These are phyloP conservation scores for Decorospora gaudefroyi DNA, from an alignment of 2,329 filamentous ascomycete species.

Conservation along the genomic window DNA sequence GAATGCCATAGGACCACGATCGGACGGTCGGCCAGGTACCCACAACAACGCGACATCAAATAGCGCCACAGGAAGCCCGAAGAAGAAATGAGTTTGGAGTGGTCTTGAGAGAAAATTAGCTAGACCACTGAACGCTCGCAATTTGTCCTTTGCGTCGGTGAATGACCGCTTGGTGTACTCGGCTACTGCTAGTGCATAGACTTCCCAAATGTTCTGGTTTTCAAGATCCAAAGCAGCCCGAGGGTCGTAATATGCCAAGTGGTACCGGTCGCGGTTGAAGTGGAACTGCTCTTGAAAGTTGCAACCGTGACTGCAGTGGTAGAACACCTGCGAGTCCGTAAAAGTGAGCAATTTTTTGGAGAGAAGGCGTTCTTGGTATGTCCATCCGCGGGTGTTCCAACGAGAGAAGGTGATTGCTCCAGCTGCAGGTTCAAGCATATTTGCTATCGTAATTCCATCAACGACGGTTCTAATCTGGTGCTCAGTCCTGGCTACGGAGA, in stretches of 20 bases:
- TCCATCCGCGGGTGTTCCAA: neutral
- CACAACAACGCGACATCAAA: neutral
- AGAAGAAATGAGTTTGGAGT: neutral
- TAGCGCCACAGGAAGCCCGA: neutral
- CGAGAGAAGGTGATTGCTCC: neutral
- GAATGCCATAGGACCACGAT: neutral
- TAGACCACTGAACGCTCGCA: neutral
- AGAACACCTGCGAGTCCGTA: conserved; percentile 2
- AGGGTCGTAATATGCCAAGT: neutral
- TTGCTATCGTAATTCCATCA: neutral
- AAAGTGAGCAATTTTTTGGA: conserved; percentile 1
- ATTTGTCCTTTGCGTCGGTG: neutral
- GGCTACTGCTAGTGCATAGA: neutral
- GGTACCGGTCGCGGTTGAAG: neutral
- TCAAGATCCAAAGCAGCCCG: neutral
- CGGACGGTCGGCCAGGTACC: neutral
- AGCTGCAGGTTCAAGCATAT: neutral
- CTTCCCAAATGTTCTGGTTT: neutral
- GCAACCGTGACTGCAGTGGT: neutral
- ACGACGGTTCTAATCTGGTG: neutral
- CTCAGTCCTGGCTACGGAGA: neutral
- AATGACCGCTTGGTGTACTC: neutral
- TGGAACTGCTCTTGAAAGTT: neutral
- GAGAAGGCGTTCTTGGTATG: conserved; percentile 5
- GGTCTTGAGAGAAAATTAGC: neutral